These are phyloP conservation scores for Arabidopsis thaliana DNA, from an alignment of 345 rosid genomes.

Conservation along the genomic window DNA sequence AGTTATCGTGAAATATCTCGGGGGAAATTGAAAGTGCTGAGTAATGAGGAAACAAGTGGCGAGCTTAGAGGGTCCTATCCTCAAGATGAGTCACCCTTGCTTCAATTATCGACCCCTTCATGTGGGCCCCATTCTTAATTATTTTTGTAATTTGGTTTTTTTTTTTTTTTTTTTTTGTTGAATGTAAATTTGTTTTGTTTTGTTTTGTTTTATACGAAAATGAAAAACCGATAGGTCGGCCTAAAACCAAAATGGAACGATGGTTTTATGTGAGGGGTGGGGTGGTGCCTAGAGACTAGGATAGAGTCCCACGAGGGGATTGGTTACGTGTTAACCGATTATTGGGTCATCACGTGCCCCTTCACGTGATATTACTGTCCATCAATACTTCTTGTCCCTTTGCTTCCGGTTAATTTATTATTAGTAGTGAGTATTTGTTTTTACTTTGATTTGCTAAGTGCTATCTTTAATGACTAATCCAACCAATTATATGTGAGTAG, in stretches of 20 bases:
- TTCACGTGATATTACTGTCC: conserved; percentile 26
- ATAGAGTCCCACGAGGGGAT: conserved; percentile 25
- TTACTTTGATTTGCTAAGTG: neutral
- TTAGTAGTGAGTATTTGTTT: neutral
- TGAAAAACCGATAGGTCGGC: neutral
- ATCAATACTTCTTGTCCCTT: conserved; percentile 30
- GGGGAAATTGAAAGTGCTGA: conserved; percentile 8
- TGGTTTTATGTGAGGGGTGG: neutral
- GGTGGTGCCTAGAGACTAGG: conserved; percentile 11
- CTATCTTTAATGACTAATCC: neutral
- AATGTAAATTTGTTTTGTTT: conserved; percentile 27
- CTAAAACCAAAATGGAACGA: neutral
- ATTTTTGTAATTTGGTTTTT: neutral
- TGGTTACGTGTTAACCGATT: conserved; percentile 13
- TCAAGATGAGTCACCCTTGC: conserved; percentile 35
- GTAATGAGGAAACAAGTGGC: conserved; percentile 34
- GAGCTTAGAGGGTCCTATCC: conserved; percentile 30
- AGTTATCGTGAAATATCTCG: neutral
- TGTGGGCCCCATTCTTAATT: neutral
- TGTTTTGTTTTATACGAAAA: conserved; percentile 7
- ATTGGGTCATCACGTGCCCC: conserved; percentile 22
- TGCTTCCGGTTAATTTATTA: neutral
- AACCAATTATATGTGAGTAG: neutral
- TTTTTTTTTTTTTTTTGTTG: neutral
- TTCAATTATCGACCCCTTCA: conserved; percentile 10